These are phyloP conservation scores for Ciborinia camelliae DNA, from an alignment of 2,329 filamentous ascomycete genomes.

Conservation along the genomic window DNA sequence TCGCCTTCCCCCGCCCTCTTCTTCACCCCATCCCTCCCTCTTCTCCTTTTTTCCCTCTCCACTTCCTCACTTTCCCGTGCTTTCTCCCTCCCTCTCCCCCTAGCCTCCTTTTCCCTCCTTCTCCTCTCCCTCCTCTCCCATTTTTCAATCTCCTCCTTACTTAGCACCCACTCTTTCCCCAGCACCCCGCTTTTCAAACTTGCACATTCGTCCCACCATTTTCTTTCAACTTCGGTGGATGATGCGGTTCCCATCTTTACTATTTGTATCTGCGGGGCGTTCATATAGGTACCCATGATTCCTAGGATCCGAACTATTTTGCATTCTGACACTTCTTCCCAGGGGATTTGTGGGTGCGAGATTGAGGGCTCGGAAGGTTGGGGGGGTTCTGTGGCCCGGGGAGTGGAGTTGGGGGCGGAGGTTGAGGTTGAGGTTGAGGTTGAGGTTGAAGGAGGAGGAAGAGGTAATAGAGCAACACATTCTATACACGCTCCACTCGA, in stretches of 20 bases:
- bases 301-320: constrained; percentile 57
- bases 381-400: neutral
- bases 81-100: neutral
- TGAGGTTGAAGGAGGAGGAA: neutral
- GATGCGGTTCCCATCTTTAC: constrained; percentile 48
- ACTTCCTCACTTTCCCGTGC: neutral
- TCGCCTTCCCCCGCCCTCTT: neutral
- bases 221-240: constrained; percentile 55
- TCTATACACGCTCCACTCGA: constrained; percentile 60
- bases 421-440: neutral
- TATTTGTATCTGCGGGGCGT: constrained; percentile 51
- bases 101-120: constrained; percentile 29
- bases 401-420: neutral
- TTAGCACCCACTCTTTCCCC: constrained; percentile 53
- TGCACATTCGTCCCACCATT: constrained; percentile 55
- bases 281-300: constrained; percentile 46
- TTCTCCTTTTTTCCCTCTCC: neutral
- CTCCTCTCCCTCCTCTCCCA: constrained; percentile 21
- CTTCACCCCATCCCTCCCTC: neutral
- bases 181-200: constrained; percentile 51
- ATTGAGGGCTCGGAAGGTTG: constrained; percentile 58
- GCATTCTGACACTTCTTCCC: constrained; percentile 47
- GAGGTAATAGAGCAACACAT: constrained; percentile 31
- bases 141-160: constrained; percentile 39
- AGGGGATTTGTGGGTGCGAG: constrained; percentile 29